phyloP scores from a whole-genome alignment of 139 green algal genomes.

The Tetraselmis striata region DNA sequence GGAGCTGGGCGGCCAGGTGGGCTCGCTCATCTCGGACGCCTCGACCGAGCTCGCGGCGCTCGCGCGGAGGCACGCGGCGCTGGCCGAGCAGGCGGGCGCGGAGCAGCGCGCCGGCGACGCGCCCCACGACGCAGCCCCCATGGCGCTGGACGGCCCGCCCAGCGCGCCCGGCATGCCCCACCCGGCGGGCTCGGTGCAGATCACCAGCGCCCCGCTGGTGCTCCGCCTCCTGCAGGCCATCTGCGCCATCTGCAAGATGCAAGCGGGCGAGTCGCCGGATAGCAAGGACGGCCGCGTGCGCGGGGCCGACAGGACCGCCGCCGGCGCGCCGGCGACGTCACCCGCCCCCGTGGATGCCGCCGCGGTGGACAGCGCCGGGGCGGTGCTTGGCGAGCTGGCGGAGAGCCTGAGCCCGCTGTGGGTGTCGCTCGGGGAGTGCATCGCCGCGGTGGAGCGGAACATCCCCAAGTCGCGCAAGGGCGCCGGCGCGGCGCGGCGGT shows the following conservation, averaged over 20 bases:
- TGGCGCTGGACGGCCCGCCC: not conserved
- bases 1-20: slow-evolving; percentile 24
- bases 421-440: slow-evolving; percentile 39
- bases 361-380: not conserved
- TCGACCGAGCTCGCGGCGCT: slow-evolving; percentile 14
- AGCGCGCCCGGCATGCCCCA: slow-evolving; percentile 8
- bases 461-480: slow-evolving; percentile 7
- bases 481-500: not conserved
- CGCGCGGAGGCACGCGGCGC: slow-evolving; percentile 5
- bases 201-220: slow-evolving; percentile 32
- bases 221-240: slow-evolving; percentile 66
- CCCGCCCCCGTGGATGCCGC: not conserved
- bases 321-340: slow-evolving; percentile 1
- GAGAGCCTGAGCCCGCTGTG: slow-evolving; percentile 41
- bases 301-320: not conserved
- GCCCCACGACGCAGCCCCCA: slow-evolving; percentile 22
- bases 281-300: slow-evolving; percentile 4
- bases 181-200: slow-evolving; percentile 21
- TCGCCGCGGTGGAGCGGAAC: slow-evolving; percentile 31
- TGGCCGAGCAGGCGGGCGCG: slow-evolving; percentile 13
- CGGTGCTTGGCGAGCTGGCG: slow-evolving; percentile 18
- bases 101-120: slow-evolving; percentile 18
- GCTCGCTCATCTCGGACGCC: not conserved
- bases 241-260: slow-evolving; percentile 32
- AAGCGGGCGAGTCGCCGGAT: slow-evolving; percentile 7